phyloP scores from a whole-genome alignment of 441 rosid species.

The Jatropha multifida region DNA sequence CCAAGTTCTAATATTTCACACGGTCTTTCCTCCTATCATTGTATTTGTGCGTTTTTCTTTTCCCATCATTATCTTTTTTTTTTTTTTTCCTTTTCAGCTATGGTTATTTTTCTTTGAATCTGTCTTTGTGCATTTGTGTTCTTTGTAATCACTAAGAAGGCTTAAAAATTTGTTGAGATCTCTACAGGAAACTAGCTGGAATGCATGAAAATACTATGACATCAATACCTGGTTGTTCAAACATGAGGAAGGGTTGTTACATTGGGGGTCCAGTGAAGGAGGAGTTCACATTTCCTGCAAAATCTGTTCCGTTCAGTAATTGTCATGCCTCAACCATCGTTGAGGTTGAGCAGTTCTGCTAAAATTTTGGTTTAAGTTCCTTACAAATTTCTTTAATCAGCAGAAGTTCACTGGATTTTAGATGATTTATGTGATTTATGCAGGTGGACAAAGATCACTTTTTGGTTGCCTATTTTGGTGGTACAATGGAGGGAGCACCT shows the following conservation, averaged over 20 bases:
- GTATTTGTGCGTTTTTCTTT: neutral
- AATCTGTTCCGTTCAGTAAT: conserved; percentile 70
- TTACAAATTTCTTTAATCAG: neutral
- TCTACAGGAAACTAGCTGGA: conserved; percentile 18
- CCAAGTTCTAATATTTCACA: neutral
- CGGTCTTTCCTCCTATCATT: neutral
- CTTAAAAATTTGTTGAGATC: neutral
- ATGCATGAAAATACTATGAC: conserved; percentile 8
- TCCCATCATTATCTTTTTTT: neutral
- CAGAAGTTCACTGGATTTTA: conserved; percentile 5
- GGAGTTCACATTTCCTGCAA: conserved; percentile 69
- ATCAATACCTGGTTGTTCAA: conserved; percentile 25
- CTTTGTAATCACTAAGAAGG: neutral
- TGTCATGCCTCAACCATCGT: conserved; percentile 94
- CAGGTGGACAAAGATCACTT: conserved; percentile 73
- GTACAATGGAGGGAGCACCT: conserved; percentile 72
- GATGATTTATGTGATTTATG: conserved; percentile 22
- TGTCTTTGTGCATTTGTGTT: neutral
- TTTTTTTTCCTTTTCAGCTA: neutral
- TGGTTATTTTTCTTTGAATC: neutral
- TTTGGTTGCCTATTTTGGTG: conserved; percentile 84
- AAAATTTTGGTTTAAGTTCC: neutral
- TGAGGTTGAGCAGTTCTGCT: conserved; percentile 46
- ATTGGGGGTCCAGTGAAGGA: conserved; percentile 37
- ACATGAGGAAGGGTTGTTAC: conserved; percentile 32